These are phyloP conservation scores for Licmophora abbreviata DNA, from an alignment of 108 stramenopile species.

Conservation along the genomic window DNA sequence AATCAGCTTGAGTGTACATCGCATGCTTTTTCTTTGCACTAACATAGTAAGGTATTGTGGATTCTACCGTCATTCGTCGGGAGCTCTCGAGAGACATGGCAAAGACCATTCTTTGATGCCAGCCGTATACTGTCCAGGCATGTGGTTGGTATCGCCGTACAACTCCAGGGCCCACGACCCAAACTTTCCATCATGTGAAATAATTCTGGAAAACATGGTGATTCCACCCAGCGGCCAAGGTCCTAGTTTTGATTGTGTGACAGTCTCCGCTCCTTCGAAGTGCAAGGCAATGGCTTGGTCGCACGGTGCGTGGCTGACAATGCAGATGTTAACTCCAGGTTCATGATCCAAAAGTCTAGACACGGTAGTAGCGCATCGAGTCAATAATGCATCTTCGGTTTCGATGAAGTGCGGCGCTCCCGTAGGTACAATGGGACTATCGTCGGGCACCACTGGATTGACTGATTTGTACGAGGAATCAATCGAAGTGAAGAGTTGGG, in stretches of 20 bases:
- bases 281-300: slow-evolving; percentile 48
- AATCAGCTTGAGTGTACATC: neutral
- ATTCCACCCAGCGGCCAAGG: slow-evolving; percentile 65
- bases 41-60: too few relatives aligned
- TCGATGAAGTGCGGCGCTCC: slow-evolving; percentile 42
- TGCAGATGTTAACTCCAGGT: slow-evolving; percentile 30
- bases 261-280: slow-evolving; percentile 29
- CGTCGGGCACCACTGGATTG: slow-evolving; percentile 30
- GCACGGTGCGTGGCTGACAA: slow-evolving; percentile 71
- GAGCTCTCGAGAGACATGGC: slow-evolving; percentile 24
- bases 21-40: neutral
- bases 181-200: slow-evolving; percentile 4
- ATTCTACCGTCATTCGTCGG: neutral
- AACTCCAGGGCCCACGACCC: slow-evolving; percentile 49
- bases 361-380: slow-evolving; percentile 40
- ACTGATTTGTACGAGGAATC: slow-evolving; percentile 37
- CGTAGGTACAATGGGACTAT: slow-evolving; percentile 13
- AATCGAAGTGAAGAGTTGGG: slow-evolving; percentile 27
- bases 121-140: slow-evolving; percentile 58
- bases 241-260: slow-evolving; percentile 22
- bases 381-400: slow-evolving; percentile 43
- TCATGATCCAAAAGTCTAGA: slow-evolving; percentile 25
- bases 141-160: slow-evolving; percentile 56
- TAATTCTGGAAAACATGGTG: slow-evolving; percentile 40
- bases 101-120: slow-evolving; percentile 56